Evolutionary conservation across 2,329 filamentous ascomycete species (phyloP).

Genomic region (Penicillium palitans): DNA sequence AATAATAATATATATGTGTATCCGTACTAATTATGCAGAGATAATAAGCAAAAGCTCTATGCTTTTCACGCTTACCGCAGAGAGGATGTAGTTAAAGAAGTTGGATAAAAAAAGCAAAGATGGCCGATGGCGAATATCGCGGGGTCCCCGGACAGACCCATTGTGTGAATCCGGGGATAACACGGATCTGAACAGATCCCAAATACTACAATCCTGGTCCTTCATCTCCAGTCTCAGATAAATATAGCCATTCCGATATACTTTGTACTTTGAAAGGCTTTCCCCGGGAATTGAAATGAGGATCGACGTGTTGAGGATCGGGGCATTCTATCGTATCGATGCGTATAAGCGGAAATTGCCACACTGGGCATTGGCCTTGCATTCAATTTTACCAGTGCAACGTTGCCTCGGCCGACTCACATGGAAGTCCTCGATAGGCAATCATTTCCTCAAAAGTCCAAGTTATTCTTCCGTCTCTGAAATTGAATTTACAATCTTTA

Average conservation of each 20-base stretch:
- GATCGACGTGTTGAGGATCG: not conserved
- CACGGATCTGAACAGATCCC: not conserved
- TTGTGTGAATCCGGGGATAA: not conserved
- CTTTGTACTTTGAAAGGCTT: not conserved
- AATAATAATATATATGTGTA: not conserved
- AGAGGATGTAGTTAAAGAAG: not conserved
- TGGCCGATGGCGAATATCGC: not conserved
- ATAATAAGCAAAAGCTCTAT: no score
- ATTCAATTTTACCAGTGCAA: not conserved
- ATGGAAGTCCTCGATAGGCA: not conserved
- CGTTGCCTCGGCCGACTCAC: not conserved
- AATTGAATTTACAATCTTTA: not conserved
- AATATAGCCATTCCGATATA: not conserved
- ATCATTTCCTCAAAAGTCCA: not conserved
- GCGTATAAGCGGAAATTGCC: not conserved
- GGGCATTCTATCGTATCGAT: not conserved
- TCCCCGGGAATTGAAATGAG: not conserved
- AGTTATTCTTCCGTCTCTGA: not conserved
- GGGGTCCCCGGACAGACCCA: conserved; percentile 6
- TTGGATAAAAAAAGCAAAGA: not conserved
- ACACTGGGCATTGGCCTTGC: not conserved
- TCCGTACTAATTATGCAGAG: not conserved
- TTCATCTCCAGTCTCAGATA: not conserved
- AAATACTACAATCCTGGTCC: not conserved
- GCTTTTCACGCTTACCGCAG: not conserved